Base-by-base conservation (phyloP, 331 rosid genomes). In the Cydonia oblonga region DNA sequence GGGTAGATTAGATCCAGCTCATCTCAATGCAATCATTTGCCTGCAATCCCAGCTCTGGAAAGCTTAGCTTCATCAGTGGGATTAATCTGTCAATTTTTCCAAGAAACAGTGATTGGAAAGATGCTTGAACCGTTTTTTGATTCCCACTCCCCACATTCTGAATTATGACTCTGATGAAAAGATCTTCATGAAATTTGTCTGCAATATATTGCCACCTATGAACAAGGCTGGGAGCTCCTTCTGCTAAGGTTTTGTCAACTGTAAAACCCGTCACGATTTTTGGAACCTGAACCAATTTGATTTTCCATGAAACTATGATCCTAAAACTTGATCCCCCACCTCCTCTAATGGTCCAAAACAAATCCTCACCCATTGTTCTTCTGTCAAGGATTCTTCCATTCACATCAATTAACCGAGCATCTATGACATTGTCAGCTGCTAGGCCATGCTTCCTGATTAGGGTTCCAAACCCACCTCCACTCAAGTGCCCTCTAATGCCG, bases 291-390 rank as follows among this genome's bases (percentile, higher is more conserved):
- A 85, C 84, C 24, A 85, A 70, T 32, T 82, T 83, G n/a, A 87
- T 49, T 30, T 85, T 82, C 86, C 84, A 85, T 23, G 84, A 71
- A 15, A 79, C 11, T 1, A 87, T 66, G 10, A 87, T 52, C 54
- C 90, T 89, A 80, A 84, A 83, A 58, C 88, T 86, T 57, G 83
- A 78, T 2, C 87, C 91, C 3, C 89, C 87, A 2, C 91, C 95
- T n/a, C 88, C 95, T 68, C 85, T 79, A 1, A 89, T 83, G 18
- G 88, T 88, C 95, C 91, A 89, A 74, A 86, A 86, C 9, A 84
- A 68, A 63, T 79, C 84, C 52, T 84, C 88, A 4, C 87, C 86
- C 91, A 86, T 89, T 58, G 66, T 24, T 60, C 84, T 83, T n/a
- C n/a, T n/a, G 23, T 85, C 73, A 2, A 71, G 78, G 35, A 84